phyloP scores from a whole-genome alignment of 257 asterid genomes.

The Echium plantagineum region DNA sequence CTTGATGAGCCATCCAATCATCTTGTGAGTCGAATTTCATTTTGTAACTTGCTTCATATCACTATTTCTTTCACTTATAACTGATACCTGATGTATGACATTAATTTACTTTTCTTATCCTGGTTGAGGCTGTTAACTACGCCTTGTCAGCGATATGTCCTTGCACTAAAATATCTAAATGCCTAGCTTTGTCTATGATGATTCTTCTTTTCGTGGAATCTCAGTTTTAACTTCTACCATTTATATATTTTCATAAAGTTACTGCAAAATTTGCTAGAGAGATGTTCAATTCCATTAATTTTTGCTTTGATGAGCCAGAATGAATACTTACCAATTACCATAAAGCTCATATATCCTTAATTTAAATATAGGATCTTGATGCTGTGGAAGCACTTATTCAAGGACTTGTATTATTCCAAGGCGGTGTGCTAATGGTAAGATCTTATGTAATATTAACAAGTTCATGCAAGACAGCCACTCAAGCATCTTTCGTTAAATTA shows the following conservation, averaged over 20 bases:
- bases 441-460: conserved; percentile 3
- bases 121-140: neutral
- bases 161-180: neutral
- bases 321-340: no score
- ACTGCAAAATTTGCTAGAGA: neutral
- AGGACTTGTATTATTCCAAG: conserved; percentile 94
- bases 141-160: neutral
- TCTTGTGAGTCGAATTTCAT: conserved; percentile 52
- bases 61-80: conserved; percentile 1
- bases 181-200: neutral
- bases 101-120: neutral
- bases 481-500: conserved; percentile 5
- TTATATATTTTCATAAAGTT: no score
- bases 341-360: neutral
- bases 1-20: conserved; percentile 98
- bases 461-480: neutral
- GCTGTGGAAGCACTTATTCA: conserved; percentile 97
- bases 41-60: conserved; percentile 1
- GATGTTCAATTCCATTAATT: neutral
- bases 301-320: no score
- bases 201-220: neutral
- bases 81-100: neutral
- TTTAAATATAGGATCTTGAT: conserved; percentile 63
- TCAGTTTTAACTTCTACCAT: neutral
- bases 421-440: conserved; percentile 92